Conservation (phyloP, 2,329 filamentous ascomycete species). For the Ceratocystis variospora region DNA sequence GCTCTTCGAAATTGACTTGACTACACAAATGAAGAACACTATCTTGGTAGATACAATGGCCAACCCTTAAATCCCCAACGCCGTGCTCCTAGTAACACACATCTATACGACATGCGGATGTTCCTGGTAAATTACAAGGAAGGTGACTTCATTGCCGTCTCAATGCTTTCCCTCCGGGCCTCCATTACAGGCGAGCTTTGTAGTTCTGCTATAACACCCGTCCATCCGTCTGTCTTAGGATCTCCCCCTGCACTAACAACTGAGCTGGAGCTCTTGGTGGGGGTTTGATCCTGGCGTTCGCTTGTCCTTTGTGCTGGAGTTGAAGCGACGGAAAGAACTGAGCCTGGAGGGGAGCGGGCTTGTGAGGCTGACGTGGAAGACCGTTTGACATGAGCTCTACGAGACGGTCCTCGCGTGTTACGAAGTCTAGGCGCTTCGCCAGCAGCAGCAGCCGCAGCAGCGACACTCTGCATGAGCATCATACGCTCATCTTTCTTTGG, state of each 20-base stretch:
- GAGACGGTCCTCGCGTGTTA: not conserved
- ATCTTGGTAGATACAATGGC: no score
- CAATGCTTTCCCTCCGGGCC: constrained; percentile 37
- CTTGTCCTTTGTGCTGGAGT: constrained; percentile 6
- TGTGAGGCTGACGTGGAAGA: constrained; percentile 3
- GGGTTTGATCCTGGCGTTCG: constrained; percentile 3
- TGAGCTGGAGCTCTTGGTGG: constrained; percentile 11
- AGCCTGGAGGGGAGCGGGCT: constrained; percentile 6
- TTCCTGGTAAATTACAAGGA: not conserved
- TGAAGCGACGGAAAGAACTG: constrained; percentile 3
- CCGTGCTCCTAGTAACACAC: no score
- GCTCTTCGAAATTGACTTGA: not conserved
- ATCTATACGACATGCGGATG: no score
- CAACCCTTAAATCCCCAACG: no score
- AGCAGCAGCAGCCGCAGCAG: constrained; percentile 5
- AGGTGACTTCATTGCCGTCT: constrained; percentile 35
- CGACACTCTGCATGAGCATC: constrained; percentile 16
- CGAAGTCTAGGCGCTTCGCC: constrained; percentile 9
- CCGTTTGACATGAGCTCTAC: not conserved
- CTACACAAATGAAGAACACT: not conserved
- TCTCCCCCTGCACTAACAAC: constrained; percentile 22
- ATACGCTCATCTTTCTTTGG: constrained; percentile 14
- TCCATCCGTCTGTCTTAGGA: constrained; percentile 36
- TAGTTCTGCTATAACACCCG: constrained; percentile 48
- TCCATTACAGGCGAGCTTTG: constrained; percentile 48